Conservation (phyloP, 2,329 filamentous ascomycete species). For the Cercospora zeae-maydis region DNA sequence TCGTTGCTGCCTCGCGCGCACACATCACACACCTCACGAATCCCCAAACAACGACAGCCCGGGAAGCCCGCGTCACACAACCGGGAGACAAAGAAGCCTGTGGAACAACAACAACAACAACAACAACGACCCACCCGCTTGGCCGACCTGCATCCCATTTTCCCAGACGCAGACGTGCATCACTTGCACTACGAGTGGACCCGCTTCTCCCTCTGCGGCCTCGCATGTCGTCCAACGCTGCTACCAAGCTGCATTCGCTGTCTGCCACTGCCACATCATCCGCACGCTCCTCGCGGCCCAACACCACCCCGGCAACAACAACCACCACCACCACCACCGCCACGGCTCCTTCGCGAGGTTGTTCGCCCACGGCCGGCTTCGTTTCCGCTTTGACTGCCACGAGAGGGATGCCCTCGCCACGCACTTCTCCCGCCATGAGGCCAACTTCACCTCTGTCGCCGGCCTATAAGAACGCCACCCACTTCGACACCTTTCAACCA, state of each 20-base stretch:
- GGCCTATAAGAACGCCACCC: slow-evolving; percentile 28
- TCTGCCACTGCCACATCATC: slow-evolving; percentile 3
- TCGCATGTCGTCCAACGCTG: background rate
- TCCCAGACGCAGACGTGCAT: background rate
- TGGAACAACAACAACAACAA: background rate
- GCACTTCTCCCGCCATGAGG: slow-evolving; percentile 33
- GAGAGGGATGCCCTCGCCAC: slow-evolving; percentile 35
- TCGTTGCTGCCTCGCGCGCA: background rate
- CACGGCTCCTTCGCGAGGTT: background rate
- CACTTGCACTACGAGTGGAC: no score
- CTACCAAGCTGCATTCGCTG: slow-evolving; percentile 4
- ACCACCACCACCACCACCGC: background rate
- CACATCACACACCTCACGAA: background rate
- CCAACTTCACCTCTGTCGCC: slow-evolving; percentile 36
- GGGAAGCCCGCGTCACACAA: background rate
- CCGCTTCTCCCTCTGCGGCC: no score
- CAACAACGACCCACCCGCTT: no score
- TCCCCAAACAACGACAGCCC: background rate
- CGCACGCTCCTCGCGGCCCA: background rate
- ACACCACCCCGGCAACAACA: no score
- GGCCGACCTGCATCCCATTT: background rate
- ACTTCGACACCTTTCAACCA: slow-evolving; percentile 34
- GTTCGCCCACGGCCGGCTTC: slow-evolving; percentile 1
- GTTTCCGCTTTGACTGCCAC: background rate
- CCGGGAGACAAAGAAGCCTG: background rate